phyloP scores from a whole-genome alignment of 768 basidiomycete species.

The Lactarius hatsudake region DNA sequence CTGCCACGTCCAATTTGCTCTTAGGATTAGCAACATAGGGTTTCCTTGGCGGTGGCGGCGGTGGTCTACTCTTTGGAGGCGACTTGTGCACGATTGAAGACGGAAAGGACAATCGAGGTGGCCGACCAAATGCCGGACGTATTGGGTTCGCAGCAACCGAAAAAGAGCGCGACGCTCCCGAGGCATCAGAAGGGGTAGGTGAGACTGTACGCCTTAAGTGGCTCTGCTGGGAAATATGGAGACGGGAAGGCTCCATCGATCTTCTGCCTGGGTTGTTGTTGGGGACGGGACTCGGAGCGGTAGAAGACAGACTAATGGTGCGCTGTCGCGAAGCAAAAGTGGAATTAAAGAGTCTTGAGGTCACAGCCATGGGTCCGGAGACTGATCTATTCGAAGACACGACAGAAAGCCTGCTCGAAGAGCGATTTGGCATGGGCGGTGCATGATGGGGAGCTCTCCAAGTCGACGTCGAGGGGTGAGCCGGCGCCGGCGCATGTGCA shows the following conservation, averaged over 20 bases:
- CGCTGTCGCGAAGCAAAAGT: slow-evolving; percentile 86
- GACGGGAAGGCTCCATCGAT: slow-evolving; percentile 32
- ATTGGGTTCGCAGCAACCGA: slow-evolving; percentile 46
- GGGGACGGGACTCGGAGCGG: slow-evolving; percentile 39
- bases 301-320: slow-evolving; percentile 59
- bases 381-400: slow-evolving; percentile 59
- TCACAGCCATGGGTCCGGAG: slow-evolving; percentile 58
- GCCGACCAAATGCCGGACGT: slow-evolving; percentile 63
- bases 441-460: slow-evolving; percentile 50
- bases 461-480: slow-evolving; percentile 44
- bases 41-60: slow-evolving; percentile 45
- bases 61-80: slow-evolving; percentile 47
- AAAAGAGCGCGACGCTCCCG: slow-evolving; percentile 47
- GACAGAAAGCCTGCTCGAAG: slow-evolving; percentile 58
- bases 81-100: slow-evolving; percentile 38
- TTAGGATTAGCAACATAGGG: slow-evolving; percentile 86
- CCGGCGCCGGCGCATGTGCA: slow-evolving; percentile 41
- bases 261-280: slow-evolving; percentile 37
- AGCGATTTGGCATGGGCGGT: slow-evolving; percentile 40
- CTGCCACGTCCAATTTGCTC: slow-evolving; percentile 88
- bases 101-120: slow-evolving; percentile 61
- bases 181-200: slow-evolving; percentile 61
- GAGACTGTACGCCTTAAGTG: slow-evolving; percentile 47
- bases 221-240: slow-evolving; percentile 42
- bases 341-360: slow-evolving; percentile 48